Conservation (phyloP, 352 stramenopile genomes). For the Peronospora belbahrii region DNA sequence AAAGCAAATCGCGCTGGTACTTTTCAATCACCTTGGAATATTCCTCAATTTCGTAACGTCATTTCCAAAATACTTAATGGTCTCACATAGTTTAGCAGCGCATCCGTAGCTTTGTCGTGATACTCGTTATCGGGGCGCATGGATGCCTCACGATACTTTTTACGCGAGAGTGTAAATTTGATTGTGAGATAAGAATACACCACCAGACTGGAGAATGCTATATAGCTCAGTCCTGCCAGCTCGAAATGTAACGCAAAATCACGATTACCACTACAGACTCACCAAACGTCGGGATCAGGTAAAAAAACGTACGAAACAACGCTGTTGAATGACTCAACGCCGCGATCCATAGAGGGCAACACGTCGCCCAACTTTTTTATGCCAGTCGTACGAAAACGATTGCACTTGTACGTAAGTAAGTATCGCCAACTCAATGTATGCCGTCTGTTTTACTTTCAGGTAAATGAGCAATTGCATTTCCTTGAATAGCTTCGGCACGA, state of each 20-base stretch:
- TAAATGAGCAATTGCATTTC: conserved; percentile 93
- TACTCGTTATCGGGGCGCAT: conserved; percentile 96
- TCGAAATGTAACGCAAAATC: conserved; percentile 91
- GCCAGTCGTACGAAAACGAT: conserved; percentile 94
- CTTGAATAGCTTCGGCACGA: conserved; percentile 88
- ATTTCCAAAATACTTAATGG: conserved; percentile 96
- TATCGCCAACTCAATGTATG: conserved; percentile 95
- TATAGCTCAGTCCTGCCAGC: conserved; percentile 85
- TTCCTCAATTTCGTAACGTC: conserved; percentile 89
- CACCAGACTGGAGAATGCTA: conserved; percentile 94
- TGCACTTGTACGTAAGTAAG: conserved; percentile 96
- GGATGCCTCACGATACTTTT: conserved; percentile 93
- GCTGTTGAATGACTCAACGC: conserved; percentile 88
- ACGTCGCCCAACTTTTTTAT: conserved; percentile 98
- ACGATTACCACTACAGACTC: conserved; percentile 94
- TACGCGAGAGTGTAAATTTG: conserved; percentile 95
- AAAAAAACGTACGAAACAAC: conserved; percentile 97
- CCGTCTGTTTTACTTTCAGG: conserved; percentile 94
- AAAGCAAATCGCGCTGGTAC: conserved; percentile 91
- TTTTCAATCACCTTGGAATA: conserved; percentile 89
- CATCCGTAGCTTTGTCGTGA: conserved; percentile 95
- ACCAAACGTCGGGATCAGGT: conserved; percentile 89
- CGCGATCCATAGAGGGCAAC: conserved; percentile 90
- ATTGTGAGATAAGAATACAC: conserved; percentile 94
- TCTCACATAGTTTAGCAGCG: conserved; percentile 97